Conservation (phyloP, 768 basidiomycete species). For the Hygrophorus pudorinus region DNA sequence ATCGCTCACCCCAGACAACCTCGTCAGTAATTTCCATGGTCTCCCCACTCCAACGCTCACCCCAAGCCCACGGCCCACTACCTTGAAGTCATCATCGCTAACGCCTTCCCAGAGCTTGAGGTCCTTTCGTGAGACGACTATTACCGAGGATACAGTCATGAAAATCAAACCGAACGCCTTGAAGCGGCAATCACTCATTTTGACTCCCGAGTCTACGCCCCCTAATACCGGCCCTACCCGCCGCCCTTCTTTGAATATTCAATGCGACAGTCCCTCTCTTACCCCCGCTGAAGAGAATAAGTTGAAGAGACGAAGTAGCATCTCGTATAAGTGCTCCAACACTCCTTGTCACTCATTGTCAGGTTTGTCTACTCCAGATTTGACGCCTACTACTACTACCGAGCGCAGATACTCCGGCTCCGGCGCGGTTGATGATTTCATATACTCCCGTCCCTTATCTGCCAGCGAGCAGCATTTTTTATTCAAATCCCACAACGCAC, state of each 20-base stretch:
- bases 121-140: conserved; percentile 12
- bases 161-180: conserved; percentile 11
- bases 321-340: conserved; percentile 56
- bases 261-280: conserved; percentile 17
- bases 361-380: conserved; percentile 63
- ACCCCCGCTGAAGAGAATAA: conserved; percentile 23
- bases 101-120: conserved; percentile 37
- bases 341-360: conserved; percentile 25
- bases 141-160: conserved; percentile 20
- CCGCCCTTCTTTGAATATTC: conserved; percentile 26
- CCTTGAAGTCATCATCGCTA: conserved; percentile 22
- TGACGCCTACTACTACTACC: conserved; percentile 50
- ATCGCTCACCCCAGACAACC: conserved; percentile 50
- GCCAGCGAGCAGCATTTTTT: conserved; percentile 78
- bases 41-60: conserved; percentile 48
- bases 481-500: conserved; percentile 73
- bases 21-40: conserved; percentile 25
- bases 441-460: conserved; percentile 45
- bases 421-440: conserved; percentile 34
- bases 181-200: conserved; percentile 24
- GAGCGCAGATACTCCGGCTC: conserved; percentile 31
- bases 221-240: conserved; percentile 11
- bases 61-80: conserved; percentile 32
- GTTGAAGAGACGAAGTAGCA: conserved; percentile 52
- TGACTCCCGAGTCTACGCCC: conserved; percentile 22